Conservation (phyloP, 1,139 yeast species). For the Nakaseomyces kungkrabaensis region DNA sequence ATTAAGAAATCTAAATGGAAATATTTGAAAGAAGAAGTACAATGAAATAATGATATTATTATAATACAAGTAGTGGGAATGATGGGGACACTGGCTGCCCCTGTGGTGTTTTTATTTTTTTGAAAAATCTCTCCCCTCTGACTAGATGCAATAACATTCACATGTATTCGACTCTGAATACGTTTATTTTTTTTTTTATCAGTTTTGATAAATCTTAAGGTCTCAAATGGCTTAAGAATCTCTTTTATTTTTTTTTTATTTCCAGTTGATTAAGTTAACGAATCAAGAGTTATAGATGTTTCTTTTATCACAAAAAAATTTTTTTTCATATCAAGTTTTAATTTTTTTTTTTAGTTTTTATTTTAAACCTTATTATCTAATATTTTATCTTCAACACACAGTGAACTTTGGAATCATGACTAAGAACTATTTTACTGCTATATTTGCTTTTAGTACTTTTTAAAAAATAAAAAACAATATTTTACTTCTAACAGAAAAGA, state of each 20-base stretch:
- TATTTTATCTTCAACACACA: neutral
- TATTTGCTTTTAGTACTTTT: neutral
- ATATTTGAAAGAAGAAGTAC: neutral
- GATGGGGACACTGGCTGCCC: slow-evolving; percentile 1
- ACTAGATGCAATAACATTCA: neutral
- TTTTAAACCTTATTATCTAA: neutral
- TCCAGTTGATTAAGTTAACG: neutral
- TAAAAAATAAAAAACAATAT: neutral
- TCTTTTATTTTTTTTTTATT: neutral
- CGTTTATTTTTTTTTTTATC: neutral
- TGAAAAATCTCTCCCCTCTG: neutral
- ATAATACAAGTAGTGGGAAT: neutral
- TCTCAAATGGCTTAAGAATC: neutral
- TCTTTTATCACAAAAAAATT: neutral
- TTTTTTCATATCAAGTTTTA: neutral
- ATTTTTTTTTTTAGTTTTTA: neutral
- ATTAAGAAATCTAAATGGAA: too few species aligned
- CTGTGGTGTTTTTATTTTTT: neutral
- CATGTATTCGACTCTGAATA: neutral
- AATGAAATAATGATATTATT: neutral
- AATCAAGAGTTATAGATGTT: neutral
- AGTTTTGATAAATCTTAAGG: neutral
- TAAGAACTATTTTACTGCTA: neutral
- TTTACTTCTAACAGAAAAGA: neutral
- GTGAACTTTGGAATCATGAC: neutral